A percentile compares a stretch with the other conserved stretches of the same genome.
phyloP scores from a whole-genome alignment of 805 yeast species.

The Metschnikowia gelsemii region DNA sequence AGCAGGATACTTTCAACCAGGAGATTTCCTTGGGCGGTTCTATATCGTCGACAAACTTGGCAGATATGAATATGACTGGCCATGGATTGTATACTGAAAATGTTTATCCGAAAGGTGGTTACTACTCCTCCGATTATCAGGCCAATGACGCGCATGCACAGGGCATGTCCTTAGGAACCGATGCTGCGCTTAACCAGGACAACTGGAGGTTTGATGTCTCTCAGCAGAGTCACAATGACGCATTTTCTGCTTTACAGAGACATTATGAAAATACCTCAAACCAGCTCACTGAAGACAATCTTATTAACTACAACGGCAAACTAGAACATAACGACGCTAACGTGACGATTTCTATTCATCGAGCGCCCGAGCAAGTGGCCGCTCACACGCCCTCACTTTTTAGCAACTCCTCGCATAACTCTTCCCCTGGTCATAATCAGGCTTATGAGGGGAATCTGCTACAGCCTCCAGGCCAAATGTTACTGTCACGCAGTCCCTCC shows the following conservation, averaged over 20 bases:
- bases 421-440: constrained; percentile 35
- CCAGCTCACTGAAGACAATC: constrained; percentile 21
- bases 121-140: constrained; percentile 1
- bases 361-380: constrained; percentile 29
- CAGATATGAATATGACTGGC: constrained; percentile 4
- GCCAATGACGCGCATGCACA: background rate
- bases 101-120: background rate
- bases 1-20: constrained; percentile 28
- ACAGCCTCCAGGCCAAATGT: constrained; percentile 9
- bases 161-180: background rate
- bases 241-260: constrained; percentile 2
- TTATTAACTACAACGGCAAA: constrained; percentile 18
- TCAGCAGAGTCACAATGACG: constrained; percentile 7
- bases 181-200: background rate
- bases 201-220: constrained; percentile 1
- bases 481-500: constrained; percentile 7
- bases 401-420: constrained; percentile 46
- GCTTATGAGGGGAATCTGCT: constrained; percentile 16
- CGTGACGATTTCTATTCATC: constrained; percentile 24
- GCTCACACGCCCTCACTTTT: constrained; percentile 57
- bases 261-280: constrained; percentile 1
- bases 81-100: background rate
- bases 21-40: constrained; percentile 43
- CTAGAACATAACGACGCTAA: constrained; percentile 12
- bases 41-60: constrained; percentile 36